Evolutionary conservation across 768 basidiomycete genomes (phyloP).

Genomic region (Agrocybe chaxingu): DNA sequence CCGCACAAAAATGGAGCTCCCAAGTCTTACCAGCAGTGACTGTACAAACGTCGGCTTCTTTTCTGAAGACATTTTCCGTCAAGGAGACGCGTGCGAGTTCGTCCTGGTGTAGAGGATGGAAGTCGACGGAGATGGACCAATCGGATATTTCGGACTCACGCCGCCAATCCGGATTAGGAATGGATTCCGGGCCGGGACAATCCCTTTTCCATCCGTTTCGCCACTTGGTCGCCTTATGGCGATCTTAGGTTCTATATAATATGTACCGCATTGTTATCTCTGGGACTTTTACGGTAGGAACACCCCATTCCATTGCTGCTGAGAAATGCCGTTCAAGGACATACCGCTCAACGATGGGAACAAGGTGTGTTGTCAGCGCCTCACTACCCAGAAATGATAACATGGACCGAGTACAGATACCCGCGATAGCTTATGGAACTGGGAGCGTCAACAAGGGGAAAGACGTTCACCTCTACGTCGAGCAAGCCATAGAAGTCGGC

Average conservation of each 20-base stretch:
- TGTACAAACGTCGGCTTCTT: slow-evolving; percentile 27
- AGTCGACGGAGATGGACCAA: too few relatives aligned
- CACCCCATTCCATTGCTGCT: neutral
- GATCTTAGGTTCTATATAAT: too few relatives aligned
- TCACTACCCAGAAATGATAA: neutral
- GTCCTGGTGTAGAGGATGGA: too few relatives aligned
- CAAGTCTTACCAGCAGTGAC: slow-evolving; percentile 25
- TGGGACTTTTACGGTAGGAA: neutral
- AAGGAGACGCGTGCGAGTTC: too few relatives aligned
- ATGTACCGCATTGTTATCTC: too few relatives aligned
- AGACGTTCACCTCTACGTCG: slow-evolving; percentile 52
- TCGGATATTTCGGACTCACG: too few relatives aligned
- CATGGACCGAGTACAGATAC: slow-evolving; percentile 40
- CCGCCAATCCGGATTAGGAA: too few relatives aligned
- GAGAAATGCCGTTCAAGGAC: slow-evolving; percentile 36
- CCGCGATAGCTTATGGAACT: slow-evolving; percentile 60
- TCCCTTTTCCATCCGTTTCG: too few relatives aligned
- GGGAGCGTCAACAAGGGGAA: slow-evolving; percentile 42
- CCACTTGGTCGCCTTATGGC: too few relatives aligned
- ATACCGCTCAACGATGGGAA: slow-evolving; percentile 39
- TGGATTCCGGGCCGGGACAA: too few relatives aligned
- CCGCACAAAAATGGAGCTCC: neutral
- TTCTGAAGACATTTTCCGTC: slow-evolving; percentile 13
- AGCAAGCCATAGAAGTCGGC: slow-evolving; percentile 55
- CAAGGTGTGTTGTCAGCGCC: slow-evolving; percentile 21